Evolutionary conservation across 345 rosid genomes (phyloP), one percentile per base, ranked within the genome.

Genomic region (Populus deltoides): DNA sequence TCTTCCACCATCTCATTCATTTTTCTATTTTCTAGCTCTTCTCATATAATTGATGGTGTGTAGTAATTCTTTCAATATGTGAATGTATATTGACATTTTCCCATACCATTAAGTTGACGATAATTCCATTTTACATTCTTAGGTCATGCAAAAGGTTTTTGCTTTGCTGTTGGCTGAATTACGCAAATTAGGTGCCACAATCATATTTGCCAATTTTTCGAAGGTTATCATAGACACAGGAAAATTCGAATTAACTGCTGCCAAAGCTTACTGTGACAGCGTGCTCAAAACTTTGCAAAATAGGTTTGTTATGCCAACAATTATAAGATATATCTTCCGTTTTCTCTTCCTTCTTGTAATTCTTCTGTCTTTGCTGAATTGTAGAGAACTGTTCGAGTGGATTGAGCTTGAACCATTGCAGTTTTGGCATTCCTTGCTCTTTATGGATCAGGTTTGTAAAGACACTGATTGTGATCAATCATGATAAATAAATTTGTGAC

Each of bases 111-210:
- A 66, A 57, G 73, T 38, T 73, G 38, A 41, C 70, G 18, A 20
- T 39, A 73, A 57, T 81, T 49, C 15, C 33, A 57, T 81, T 66
- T n/a, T 57, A 8, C 43, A 70, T 24, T 36, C 22, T 7, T 77
- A 94, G 97, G 97, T 91, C 87, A 95, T 93, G 99, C 97, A 90
- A 87, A 95, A 95, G 90, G 89, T 95, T 82, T 95, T 95, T 86
- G 99, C 99, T 20, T 78, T 95, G 83, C 86, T 95, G 74, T 81
- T 95, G 94, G 90, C 94, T 38, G 99, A 93, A 83, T 88, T 93
- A 71, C 97, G 98, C 79, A 95, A 92, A 87, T 87, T 95, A 75
- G 98, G 99, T 81, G 98, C 98, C 78, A 84, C 90, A 22, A 90
- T 95, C 76, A 90, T 95, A 83, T 95, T 87, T 86, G 97, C 99